Base-by-base conservation (phyloP, 2,329 filamentous ascomycete genomes). In the Teratosphaeria viscida region DNA sequence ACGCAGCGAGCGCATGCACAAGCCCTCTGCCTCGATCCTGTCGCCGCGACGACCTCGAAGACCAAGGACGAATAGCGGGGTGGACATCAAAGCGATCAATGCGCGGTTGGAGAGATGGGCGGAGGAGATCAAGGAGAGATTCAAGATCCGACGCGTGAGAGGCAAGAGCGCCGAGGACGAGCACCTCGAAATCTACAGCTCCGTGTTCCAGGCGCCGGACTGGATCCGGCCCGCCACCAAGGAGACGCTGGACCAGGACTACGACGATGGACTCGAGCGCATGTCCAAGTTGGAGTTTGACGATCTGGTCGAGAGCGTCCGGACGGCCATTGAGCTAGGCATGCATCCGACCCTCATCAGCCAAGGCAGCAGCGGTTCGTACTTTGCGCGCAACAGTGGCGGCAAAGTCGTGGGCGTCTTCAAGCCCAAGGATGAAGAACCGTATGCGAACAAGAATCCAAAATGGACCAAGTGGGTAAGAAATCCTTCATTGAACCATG, bases 351-450 rank as follows among this genome's bases (percentile, higher is more conserved):
- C 89, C 68, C 89, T 99, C 85, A 99, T 99, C 66, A 87, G 92
- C 0, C 94, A 99, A 73, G 94, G 94, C 47, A 97, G 92, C 75
- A 97, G 94, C 2, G 94, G 94, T 55, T 96, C 92, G 74, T 99
- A 99, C 77, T 99, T 99, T 80, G 94, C 94, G 29, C 83, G 92
- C 61, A 95, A 96, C 68, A 84, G 84, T 1, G 87, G 92, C 59
- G 94, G 94, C 57, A 96, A 95, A 77, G 90, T 96, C 16, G 90
- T 99, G 3, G 94, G 92, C 39, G 94, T 99, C 4, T 99, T 99
- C 78, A 99, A 99, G 74, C 94, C 94, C 52, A 99, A 99, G 76
- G 94, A 99, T 68, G 94, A 99, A 76, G 95, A 99, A 74, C 94
- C 94, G 0, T 99, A 96, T 71, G 94, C 94, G 1, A 94, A 90